Evolutionary conservation across 1,139 yeast genomes (phyloP).

Genomic region (Hyphopichia pseudoburtonii): DNA sequence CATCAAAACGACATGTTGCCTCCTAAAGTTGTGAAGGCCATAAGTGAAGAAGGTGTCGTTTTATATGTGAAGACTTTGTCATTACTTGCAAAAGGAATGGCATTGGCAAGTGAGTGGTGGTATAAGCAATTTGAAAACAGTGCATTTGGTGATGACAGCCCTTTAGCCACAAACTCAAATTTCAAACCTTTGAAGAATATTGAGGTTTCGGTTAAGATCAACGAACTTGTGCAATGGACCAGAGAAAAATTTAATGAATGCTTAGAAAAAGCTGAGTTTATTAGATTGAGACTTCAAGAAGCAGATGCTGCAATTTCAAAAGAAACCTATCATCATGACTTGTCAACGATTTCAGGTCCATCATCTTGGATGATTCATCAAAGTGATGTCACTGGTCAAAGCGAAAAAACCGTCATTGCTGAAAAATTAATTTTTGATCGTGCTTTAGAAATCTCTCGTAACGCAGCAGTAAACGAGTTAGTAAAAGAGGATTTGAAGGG

Average conservation of each 20-base stretch:
- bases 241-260: constrained; percentile 86
- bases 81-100: constrained; percentile 81
- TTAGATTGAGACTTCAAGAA: constrained; percentile 56
- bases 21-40: constrained; percentile 54
- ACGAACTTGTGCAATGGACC: constrained; percentile 89
- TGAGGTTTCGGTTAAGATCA: constrained; percentile 47
- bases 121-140: constrained; percentile 38
- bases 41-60: constrained; percentile 86
- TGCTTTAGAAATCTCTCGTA: constrained; percentile 87
- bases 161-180: constrained; percentile 3
- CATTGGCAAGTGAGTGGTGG: constrained; percentile 89
- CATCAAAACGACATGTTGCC: constrained; percentile 51
- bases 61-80: constrained; percentile 82
- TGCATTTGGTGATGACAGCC: neutral
- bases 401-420: constrained; percentile 46
- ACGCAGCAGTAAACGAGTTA: constrained; percentile 86
- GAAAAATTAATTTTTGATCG: constrained; percentile 88
- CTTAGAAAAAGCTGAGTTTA: constrained; percentile 82
- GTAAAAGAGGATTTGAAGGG: constrained; percentile 72
- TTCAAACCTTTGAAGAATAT: constrained; percentile 8
- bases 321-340: constrained; percentile 7
- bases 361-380: constrained; percentile 3
- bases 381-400: constrained; percentile 4
- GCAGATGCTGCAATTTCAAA: constrained; percentile 35
- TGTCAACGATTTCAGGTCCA: constrained; percentile 4